Evolutionary conservation across 176 grass and related monocot genomes (phyloP).

Genomic region (Canna indica): DNA sequence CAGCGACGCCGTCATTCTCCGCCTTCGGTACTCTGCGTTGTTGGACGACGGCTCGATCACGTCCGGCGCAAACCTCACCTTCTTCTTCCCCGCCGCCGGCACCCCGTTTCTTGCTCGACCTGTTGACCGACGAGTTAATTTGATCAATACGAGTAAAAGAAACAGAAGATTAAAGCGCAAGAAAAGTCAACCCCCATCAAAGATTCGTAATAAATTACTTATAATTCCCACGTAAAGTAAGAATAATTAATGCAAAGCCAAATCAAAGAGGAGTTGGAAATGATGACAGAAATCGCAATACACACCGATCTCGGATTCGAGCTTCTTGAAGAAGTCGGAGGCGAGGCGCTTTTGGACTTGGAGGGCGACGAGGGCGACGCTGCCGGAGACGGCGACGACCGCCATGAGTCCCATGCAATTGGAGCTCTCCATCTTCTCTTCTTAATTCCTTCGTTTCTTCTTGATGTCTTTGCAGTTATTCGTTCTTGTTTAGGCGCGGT

Average conservation of each 20-base stretch:
- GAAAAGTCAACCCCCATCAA: no score
- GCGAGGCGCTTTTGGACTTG: constrained; percentile 36
- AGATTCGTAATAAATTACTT: no score
- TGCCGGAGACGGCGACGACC: constrained; percentile 40
- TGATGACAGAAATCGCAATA: neutral
- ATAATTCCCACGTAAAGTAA: no score
- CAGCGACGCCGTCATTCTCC: neutral
- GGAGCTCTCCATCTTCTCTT: constrained; percentile 9
- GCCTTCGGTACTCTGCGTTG: constrained; percentile 41
- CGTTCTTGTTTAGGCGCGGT: neutral
- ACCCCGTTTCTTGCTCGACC: neutral
- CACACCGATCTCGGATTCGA: constrained; percentile 14
- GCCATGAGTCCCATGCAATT: constrained; percentile 36
- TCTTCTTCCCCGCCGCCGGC: constrained; percentile 25
- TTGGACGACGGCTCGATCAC: constrained; percentile 52
- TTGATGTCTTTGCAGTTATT: neutral
- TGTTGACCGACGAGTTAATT: neutral
- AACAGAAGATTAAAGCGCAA: no score
- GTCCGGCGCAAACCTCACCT: constrained; percentile 63
- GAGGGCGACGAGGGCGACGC: constrained; percentile 42
- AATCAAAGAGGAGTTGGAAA: no score
- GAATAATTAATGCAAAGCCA: no score
- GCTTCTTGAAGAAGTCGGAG: constrained; percentile 38
- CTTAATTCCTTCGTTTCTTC: neutral
- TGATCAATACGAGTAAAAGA: no score